Evolutionary conservation across 1,284 basidiomycete genomes (phyloP).

Genomic region (Inonotus obliquus): DNA sequence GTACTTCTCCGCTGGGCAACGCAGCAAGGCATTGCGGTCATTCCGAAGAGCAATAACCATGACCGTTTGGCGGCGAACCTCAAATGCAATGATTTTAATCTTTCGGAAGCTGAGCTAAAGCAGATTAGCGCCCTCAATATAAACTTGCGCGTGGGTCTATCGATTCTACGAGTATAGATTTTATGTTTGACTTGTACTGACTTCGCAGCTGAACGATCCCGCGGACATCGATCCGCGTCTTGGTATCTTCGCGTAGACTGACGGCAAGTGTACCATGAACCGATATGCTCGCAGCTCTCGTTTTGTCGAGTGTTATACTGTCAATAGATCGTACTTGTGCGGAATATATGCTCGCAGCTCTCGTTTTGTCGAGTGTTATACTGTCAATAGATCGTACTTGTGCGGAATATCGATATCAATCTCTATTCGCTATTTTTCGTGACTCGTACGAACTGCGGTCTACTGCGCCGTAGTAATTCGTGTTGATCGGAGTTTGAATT

Average conservation of each 20-base stretch:
- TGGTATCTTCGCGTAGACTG: conserved; percentile 60
- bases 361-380: background rate
- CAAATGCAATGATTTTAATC: conserved; percentile 49
- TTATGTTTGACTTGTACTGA: background rate
- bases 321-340: background rate
- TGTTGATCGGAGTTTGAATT: conserved; percentile 40
- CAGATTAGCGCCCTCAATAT: conserved; percentile 59
- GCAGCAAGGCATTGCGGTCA: conserved; percentile 70
- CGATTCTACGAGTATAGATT: conserved; percentile 10
- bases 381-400: background rate
- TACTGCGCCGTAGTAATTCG: background rate
- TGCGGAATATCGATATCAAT: background rate
- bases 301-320: background rate
- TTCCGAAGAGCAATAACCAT: conserved; percentile 67
- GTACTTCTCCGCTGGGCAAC: conserved; percentile 77
- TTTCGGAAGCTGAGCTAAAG: conserved; percentile 56
- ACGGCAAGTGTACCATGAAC: background rate
- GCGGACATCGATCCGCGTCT: conserved; percentile 57
- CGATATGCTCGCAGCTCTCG: background rate
- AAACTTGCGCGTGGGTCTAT: conserved; percentile 48
- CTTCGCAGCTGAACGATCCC: conserved; percentile 61
- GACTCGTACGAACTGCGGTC: background rate
- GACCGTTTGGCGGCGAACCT: conserved; percentile 60
- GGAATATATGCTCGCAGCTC: background rate
- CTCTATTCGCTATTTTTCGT: too few relatives aligned